Percentiles rank a stretch among this genome's conserved stretches.
Conservation (phyloP, 805 yeast genomes). For the Saturnispora diversa region DNA sequence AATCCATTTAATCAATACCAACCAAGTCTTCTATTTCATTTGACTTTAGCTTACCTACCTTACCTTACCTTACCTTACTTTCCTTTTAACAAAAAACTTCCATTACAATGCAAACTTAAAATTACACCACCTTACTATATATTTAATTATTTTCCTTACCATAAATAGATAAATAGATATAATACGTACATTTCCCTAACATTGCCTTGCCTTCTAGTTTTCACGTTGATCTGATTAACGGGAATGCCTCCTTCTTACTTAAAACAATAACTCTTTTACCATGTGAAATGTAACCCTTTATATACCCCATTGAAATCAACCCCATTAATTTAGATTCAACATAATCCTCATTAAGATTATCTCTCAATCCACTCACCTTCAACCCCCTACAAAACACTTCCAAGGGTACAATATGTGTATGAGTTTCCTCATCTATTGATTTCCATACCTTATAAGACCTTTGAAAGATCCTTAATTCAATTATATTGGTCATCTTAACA, state of each 20-base stretch:
- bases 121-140: neutral
- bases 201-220: too few relatives aligned
- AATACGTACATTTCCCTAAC: too few relatives aligned
- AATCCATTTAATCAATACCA: constrained; percentile 39
- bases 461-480: constrained; percentile 6
- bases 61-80: too few relatives aligned
- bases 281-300: constrained; percentile 81
- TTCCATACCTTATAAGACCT: constrained; percentile 1
- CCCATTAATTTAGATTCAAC: constrained; percentile 65
- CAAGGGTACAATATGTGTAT: constrained; percentile 6
- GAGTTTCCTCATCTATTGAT: neutral
- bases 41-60: too few relatives aligned
- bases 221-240: too few relatives aligned
- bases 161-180: neutral
- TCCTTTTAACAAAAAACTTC: too few relatives aligned
- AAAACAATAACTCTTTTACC: constrained; percentile 64
- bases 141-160: neutral
- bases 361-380: too few relatives aligned
- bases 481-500: constrained; percentile 34
- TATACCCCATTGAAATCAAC: constrained; percentile 47
- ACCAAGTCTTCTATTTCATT: neutral
- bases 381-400: too few relatives aligned
- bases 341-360: constrained; percentile 38
- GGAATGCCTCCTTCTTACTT: constrained; percentile 40
- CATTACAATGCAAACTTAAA: too few relatives aligned